A percentile compares a stretch with the other conserved stretches of the same genome.
These are phyloP conservation scores for Chrysosporium queenslandicum DNA, from an alignment of 2,329 filamentous ascomycete genomes.

Conservation along the genomic window DNA sequence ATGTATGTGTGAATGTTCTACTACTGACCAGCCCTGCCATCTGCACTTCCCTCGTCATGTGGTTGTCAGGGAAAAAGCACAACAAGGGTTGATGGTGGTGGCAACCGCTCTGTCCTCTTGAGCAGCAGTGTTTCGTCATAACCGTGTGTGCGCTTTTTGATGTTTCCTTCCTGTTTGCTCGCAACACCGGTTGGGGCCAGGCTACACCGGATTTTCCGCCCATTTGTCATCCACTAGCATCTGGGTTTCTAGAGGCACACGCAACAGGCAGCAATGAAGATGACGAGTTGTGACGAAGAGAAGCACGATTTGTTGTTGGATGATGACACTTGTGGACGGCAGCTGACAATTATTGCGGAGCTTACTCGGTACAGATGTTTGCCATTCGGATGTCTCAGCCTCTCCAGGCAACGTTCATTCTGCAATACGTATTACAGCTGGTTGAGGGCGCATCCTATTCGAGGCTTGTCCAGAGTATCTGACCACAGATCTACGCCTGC, in stretches of 20 bases:
- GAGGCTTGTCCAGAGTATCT: too few species aligned
- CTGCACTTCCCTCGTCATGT: not conserved
- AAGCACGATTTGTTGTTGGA: not conserved
- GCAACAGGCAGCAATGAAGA: not conserved
- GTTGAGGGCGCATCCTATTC: not conserved
- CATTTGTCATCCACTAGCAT: conserved; percentile 3
- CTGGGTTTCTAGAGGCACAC: not conserved
- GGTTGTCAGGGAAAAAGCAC: not conserved
- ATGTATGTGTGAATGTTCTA: too few species aligned
- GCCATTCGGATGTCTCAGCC: too few species aligned
- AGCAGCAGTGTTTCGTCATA: not conserved
- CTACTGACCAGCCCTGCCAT: not conserved
- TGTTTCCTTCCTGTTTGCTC: not conserved
- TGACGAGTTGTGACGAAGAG: not conserved
- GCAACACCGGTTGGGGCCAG: not conserved
- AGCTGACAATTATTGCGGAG: not conserved
- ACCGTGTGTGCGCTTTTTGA: not conserved
- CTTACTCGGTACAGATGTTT: too few species aligned
- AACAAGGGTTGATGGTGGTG: not conserved
- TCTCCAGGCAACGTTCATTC: too few species aligned
- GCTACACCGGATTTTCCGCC: not conserved
- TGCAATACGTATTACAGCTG: too few species aligned
- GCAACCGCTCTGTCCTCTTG: not conserved
- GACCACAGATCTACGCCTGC: too few species aligned
- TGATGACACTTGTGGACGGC: not conserved